Evolutionary conservation across 2,329 filamentous ascomycete species (phyloP).

Genomic region (Claviceps purpurea): DNA sequence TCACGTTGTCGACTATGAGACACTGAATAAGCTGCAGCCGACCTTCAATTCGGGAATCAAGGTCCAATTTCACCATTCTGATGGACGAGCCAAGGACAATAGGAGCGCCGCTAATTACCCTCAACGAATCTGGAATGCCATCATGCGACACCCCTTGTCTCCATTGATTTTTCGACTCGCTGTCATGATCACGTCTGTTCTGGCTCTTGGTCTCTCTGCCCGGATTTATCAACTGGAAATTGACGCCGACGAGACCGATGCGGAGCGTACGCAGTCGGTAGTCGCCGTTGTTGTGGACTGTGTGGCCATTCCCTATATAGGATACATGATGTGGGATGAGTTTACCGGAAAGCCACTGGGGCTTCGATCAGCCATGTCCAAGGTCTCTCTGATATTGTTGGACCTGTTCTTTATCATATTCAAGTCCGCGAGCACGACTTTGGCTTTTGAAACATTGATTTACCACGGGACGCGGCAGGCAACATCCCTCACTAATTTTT

Average conservation of each 20-base stretch:
- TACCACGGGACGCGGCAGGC: slow-evolving; percentile 28
- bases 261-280: slow-evolving; percentile 62
- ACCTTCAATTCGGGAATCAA: slow-evolving; percentile 28
- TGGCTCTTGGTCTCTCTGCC: slow-evolving; percentile 66
- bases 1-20: slow-evolving; percentile 32
- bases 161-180: slow-evolving; percentile 71
- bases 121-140: slow-evolving; percentile 50
- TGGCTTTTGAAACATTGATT: slow-evolving; percentile 78
- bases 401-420: slow-evolving; percentile 97
- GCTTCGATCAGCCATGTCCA: slow-evolving; percentile 67
- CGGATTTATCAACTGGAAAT: slow-evolving; percentile 55
- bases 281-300: slow-evolving; percentile 85
- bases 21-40: slow-evolving; percentile 32
- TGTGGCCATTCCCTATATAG: slow-evolving; percentile 76
- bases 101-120: slow-evolving; percentile 22
- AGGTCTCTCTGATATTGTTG: slow-evolving; percentile 78
- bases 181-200: slow-evolving; percentile 69
- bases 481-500: slow-evolving; percentile 34
- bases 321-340: slow-evolving; percentile 93
- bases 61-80: slow-evolving; percentile 16
- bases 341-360: slow-evolving; percentile 90
- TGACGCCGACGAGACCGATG: slow-evolving; percentile 24
- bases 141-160: slow-evolving; percentile 72
- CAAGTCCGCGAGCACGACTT: slow-evolving; percentile 79
- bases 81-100: slow-evolving; percentile 14